Evolutionary conservation across 2,329 filamentous ascomycete genomes (phyloP).

Genomic region (Aspergillus tubingensis): DNA sequence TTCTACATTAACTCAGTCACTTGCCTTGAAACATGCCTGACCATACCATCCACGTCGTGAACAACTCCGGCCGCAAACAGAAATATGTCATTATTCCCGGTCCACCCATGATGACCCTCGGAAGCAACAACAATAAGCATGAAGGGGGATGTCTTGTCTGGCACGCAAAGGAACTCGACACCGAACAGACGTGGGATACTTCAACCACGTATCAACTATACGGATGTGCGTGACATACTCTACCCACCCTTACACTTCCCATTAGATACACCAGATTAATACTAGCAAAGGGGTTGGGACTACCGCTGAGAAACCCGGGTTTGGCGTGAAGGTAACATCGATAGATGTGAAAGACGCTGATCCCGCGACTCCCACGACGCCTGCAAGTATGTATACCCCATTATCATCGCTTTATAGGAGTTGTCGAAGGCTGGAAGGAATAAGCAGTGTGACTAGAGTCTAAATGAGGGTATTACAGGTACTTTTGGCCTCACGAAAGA

Average conservation of each 20-base stretch:
- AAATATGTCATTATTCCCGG: background rate
- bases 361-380: background rate
- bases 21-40: background rate
- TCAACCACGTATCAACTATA: background rate
- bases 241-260: background rate
- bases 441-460: no score
- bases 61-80: background rate
- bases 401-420: background rate
- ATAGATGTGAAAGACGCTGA: background rate
- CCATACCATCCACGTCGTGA: background rate
- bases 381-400: background rate
- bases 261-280: background rate
- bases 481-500: background rate
- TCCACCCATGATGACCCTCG: background rate
- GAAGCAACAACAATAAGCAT: background rate
- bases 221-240: background rate
- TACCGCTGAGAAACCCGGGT: background rate
- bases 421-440: background rate
- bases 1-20: background rate
- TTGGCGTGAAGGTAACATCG: background rate
- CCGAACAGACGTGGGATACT: background rate
- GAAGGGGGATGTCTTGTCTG: background rate
- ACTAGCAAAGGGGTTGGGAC: background rate
- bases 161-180: background rate
- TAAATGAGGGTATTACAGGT: background rate